Evolutionary conservation across 768 basidiomycete species (phyloP), one percentile per base, ranked within the genome.

Genomic region (Suillus tomentosus): DNA sequence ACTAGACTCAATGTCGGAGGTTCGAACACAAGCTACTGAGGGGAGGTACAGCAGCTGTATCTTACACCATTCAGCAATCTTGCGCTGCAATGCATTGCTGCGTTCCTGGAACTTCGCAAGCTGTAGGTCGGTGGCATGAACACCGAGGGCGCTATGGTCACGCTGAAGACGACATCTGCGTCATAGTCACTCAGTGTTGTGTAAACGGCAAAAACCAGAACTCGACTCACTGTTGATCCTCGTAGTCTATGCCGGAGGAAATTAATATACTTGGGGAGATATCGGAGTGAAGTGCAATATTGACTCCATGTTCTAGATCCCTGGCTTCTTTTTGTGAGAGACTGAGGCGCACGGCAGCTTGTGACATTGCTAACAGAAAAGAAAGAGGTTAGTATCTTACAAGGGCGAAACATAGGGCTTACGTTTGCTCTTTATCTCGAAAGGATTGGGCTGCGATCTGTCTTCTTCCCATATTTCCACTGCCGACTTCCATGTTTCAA

Each of bases 1-100:
- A 47, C 47, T 47, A 47, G 47, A 27, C 27, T 27, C 47, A 22
- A 22, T 22, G 13, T 47, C 5, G 11, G 11, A 47, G 22, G 10
- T 5, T 5, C 11, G n/a, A 47, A 47, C n/a, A 22, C 5, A 5
- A 11, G 22, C n/a, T 4, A 47, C 47, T 2, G 10, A 22, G n/a
- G 76, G 76, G 34, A 76, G 75, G 37, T 78, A 77, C 0, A 77
- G 61, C 4, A 66, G 58, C 57, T 77, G 77, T 15, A 75, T 63
- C 1, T 17, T 51, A 10, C 54, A 51, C 77, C 77, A 79, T 1
- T 72, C 68, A n/a, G 74, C 67, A 15, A 78, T 74, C 24, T 68
- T 66, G 19, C 69, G 59, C 19, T 60, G 63, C 0, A 79, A 63
- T 1, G 60, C 31, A 54, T 71, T 73, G 1, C 66, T 65, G 0